Base-by-base conservation (phyloP, 768 basidiomycete species). In the Crucibulum laeve region DNA sequence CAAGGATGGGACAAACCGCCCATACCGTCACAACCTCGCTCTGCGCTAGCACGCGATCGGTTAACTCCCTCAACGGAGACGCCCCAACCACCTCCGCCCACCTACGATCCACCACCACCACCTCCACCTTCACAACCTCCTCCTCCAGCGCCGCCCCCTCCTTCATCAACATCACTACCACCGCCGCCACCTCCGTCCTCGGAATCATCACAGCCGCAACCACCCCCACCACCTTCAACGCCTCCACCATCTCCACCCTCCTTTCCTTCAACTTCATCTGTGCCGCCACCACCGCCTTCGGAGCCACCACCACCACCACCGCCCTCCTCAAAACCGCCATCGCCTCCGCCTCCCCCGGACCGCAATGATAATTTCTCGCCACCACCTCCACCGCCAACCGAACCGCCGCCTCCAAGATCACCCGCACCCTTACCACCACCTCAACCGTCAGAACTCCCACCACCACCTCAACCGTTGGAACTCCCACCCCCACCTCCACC, bases 401-500 rank as follows among this genome's bases (percentile, higher is more conserved):
- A 55, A 24, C 51, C 58, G 3, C 55, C 57, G 52, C 15, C 46
- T 46, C 15, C 53, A 18, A 49, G 49, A 25, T 54, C n/a, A n/a
- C n/a, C n/a, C n/a, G 57, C 19, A 45, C 57, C 59, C 1, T 54
- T 60, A 11, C 52, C 51, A 7, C 59, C 59, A 6, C 60, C 64
- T 28, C 57, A 51, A 21, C 43, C 48, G 15, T 48, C 55, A 8
- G 44, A 54, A 15, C 54, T 52, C 42, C 66, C 63, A 33, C 60
- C 56, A 43, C 59, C 60, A 5, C 46, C 66, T 10, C 63, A 61
- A 21, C 55, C 53, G 6, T 56, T 56, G 37, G 60, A 69, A 3
- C 62, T 67, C 4, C 63, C 61, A 22, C 66, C 70, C 4, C 62
- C 70, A 32, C 61, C 69, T 19, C 60, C 64, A 34, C 18, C 39